phyloP scores from a whole-genome alignment of 352 stramenopile species.

The Phytophthora ohioensis region DNA sequence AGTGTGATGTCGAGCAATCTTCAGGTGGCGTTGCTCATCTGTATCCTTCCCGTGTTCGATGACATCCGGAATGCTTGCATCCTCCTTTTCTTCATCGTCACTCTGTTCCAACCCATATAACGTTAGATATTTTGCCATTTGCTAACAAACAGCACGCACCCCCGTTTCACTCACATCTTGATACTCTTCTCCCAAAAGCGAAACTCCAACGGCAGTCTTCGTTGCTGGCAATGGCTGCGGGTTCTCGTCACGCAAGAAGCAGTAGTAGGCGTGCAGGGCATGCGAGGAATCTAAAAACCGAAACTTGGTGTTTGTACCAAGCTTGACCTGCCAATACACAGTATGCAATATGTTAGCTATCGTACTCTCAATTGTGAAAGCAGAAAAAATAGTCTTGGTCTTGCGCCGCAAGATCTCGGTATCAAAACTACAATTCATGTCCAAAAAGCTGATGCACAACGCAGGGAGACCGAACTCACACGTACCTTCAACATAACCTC shows the following conservation, averaged over 20 bases:
- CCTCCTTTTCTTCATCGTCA: slow-evolving; percentile 21
- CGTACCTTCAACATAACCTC: slow-evolving; percentile 61
- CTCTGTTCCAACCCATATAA: slow-evolving; percentile 16
- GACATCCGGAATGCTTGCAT: neutral
- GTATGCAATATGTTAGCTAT: slow-evolving; percentile 4
- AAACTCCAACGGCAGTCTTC: slow-evolving; percentile 11
- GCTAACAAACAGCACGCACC: too few species aligned
- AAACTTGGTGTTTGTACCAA: slow-evolving; percentile 46
- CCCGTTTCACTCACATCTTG: slow-evolving; percentile 37
- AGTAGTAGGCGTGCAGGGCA: slow-evolving; percentile 54
- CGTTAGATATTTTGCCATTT: too few species aligned
- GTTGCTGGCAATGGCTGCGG: slow-evolving; percentile 15
- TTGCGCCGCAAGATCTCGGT: neutral
- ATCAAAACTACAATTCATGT: neutral
- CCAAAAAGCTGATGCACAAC: slow-evolving; percentile 2
- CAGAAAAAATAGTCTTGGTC: neutral
- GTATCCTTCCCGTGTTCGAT: neutral
- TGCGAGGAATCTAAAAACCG: slow-evolving; percentile 46
- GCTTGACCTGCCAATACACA: slow-evolving; percentile 43
- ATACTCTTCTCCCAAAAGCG: slow-evolving; percentile 56
- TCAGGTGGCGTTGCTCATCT: slow-evolving; percentile 8
- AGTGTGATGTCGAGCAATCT: slow-evolving; percentile 4
- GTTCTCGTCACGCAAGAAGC: slow-evolving; percentile 54
- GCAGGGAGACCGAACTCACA: neutral
- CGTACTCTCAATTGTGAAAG: neutral